A percentile compares a stretch with the other conserved stretches of the same genome.
Conservation (phyloP, 805 yeast genomes). For the Saccharomycopsis sp. region DNA sequence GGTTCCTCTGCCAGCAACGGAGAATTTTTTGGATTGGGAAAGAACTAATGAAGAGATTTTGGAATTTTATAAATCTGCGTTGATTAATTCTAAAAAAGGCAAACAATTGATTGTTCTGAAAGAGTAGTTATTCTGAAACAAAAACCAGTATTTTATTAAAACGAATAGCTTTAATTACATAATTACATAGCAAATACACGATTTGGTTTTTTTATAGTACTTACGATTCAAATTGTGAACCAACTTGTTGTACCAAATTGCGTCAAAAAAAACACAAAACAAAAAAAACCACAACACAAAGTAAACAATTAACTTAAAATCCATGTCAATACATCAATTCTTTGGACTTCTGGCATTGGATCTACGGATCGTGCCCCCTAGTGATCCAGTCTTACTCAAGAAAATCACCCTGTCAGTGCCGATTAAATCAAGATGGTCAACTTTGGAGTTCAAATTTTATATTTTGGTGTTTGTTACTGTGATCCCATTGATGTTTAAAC, state of each 20-base stretch:
- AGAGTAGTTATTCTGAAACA: no score
- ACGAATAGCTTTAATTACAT: no score
- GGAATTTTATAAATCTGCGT: slow-evolving; percentile 26
- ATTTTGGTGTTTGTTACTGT: slow-evolving; percentile 48
- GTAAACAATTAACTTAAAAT: no score
- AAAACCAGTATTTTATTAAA: no score
- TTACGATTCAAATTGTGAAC: no score
- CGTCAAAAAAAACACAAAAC: neutral
- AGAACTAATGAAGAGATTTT: slow-evolving; percentile 28
- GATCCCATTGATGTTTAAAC: slow-evolving; percentile 74
- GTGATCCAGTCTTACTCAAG: slow-evolving; percentile 5
- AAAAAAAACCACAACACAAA: neutral
- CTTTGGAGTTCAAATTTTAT: slow-evolving; percentile 68
- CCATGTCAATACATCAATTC: neutral
- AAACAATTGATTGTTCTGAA: no score
- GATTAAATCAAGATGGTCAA: slow-evolving; percentile 53
- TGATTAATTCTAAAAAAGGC: slow-evolving; percentile 30
- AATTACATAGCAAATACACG: no score
- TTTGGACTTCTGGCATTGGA: slow-evolving; percentile 9
- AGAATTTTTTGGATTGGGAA: slow-evolving; percentile 24
- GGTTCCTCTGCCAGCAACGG: slow-evolving; percentile 34
- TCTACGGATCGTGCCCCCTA: slow-evolving; percentile 8
- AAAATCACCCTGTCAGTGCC: slow-evolving; percentile 3
- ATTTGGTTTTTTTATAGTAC: no score
- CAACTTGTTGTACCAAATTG: no score